phyloP scores from a whole-genome alignment of 306 rosid species.

The Vigna unguiculata region DNA sequence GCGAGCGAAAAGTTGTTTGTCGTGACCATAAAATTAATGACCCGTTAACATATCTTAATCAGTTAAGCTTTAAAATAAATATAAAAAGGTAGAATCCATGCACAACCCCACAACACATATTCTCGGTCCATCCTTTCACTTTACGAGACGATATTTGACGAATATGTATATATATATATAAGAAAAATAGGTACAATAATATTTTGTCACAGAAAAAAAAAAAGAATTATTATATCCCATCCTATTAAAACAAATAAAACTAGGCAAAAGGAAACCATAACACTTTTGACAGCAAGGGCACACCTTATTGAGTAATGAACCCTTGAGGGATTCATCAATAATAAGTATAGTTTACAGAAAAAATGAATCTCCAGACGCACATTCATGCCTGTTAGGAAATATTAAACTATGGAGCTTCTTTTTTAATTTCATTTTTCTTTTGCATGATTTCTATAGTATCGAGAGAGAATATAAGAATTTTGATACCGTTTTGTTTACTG shows the following conservation, averaged over 20 bases:
- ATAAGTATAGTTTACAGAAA: constrained; percentile 45
- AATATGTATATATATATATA: background rate
- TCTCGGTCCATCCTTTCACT: background rate
- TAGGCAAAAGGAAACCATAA: background rate
- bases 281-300: background rate
- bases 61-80: background rate
- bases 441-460: background rate
- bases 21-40: background rate
- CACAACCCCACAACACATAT: constrained; percentile 27
- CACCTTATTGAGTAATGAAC: constrained; percentile 45
- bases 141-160: background rate
- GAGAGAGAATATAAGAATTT: background rate
- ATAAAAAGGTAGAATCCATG: background rate
- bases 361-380: constrained; percentile 29
- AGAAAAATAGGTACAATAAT: constrained; percentile 16
- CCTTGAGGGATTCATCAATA: constrained; percentile 37
- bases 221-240: background rate
- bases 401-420: background rate
- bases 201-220: background rate
- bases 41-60: background rate
- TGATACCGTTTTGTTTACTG: background rate
- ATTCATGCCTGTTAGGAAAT: background rate
- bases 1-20: background rate
- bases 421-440: background rate
- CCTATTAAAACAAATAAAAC: constrained; percentile 19